Evolutionary conservation across 1,284 basidiomycete genomes (phyloP).

Genomic region (Fomitopsis pinicola): DNA sequence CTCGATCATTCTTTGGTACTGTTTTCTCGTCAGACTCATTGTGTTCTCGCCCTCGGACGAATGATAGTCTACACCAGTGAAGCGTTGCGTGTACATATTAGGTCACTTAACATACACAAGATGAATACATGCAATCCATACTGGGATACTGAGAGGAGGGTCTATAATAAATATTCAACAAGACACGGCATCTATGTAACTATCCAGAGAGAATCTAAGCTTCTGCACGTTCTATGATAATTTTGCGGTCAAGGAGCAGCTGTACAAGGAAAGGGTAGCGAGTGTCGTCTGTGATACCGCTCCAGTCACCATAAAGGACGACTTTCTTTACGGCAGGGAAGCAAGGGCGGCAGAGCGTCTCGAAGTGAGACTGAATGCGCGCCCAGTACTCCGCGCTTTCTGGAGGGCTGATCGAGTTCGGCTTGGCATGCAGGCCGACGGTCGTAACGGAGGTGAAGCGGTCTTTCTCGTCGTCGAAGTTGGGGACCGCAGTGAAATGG

Average conservation of each 20-base stretch:
- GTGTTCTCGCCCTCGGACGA: too few species aligned
- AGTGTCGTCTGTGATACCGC: slow-evolving; percentile 13
- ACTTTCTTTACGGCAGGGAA: slow-evolving; percentile 39
- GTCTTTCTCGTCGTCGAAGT: slow-evolving; percentile 24
- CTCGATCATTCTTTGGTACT: too few species aligned
- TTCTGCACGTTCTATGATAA: slow-evolving; percentile 5
- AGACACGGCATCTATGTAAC: not conserved
- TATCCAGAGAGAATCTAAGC: not conserved
- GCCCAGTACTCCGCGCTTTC: slow-evolving; percentile 34
- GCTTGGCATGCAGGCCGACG: slow-evolving; percentile 47
- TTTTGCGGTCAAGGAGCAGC: slow-evolving; percentile 15
- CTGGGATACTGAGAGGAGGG: not conserved
- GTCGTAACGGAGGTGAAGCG: slow-evolving; percentile 30
- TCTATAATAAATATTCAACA: not conserved
- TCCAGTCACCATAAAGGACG: slow-evolving; percentile 50
- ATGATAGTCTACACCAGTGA: too few species aligned
- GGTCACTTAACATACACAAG: too few species aligned
- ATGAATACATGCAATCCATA: too few species aligned
- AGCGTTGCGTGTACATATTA: too few species aligned
- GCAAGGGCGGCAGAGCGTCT: slow-evolving; percentile 29
- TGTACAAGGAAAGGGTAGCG: slow-evolving; percentile 12
- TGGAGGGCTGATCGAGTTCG: slow-evolving; percentile 36
- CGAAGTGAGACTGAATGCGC: slow-evolving; percentile 44
- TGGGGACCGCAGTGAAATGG: slow-evolving; percentile 43
- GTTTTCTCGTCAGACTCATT: too few species aligned